Conservation (phyloP, 805 yeast genomes). For the Wickerhamiella allomyrinae region DNA sequence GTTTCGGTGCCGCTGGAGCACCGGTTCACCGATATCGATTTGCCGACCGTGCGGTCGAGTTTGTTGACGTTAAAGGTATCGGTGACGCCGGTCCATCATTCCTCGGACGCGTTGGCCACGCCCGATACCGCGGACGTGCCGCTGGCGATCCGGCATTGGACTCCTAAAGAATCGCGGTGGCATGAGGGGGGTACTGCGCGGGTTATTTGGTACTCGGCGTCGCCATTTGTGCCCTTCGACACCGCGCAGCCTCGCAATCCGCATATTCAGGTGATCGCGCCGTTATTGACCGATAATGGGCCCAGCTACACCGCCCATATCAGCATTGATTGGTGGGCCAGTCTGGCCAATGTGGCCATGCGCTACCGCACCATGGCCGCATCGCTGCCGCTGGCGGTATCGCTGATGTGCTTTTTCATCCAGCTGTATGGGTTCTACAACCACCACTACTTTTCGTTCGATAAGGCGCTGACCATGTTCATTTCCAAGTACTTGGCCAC, state of each 20-base stretch:
- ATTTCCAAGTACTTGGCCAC: conserved; percentile 20
- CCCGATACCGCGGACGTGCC: not conserved
- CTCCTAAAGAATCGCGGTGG: conserved; percentile 14
- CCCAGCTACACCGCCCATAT: conserved; percentile 5
- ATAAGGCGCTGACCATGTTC: conserved; percentile 32
- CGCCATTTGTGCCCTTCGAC: conserved; percentile 16
- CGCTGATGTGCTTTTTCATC: conserved; percentile 35
- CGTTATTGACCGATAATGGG: not conserved
- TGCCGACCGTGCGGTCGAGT: conserved; percentile 13
- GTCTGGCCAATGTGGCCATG: conserved; percentile 55
- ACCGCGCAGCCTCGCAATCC: not conserved
- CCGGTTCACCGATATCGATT: conserved; percentile 6
- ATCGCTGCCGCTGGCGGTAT: conserved; percentile 50
- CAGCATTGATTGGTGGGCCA: conserved; percentile 37
- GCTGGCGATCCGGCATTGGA: conserved; percentile 11
- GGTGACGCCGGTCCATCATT: not conserved
- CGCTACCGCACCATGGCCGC: conserved; percentile 66
- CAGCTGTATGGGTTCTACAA: conserved; percentile 38
- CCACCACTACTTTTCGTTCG: conserved; percentile 31
- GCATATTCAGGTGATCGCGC: conserved; percentile 4
- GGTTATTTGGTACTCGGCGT: conserved; percentile 17
- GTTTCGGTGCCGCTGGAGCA: conserved; percentile 4
- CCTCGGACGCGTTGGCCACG: not conserved
- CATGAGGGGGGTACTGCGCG: conserved; percentile 7
- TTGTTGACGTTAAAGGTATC: conserved; percentile 11